Base-by-base conservation (phyloP, 1,139 yeast genomes). In the Protomyces macrosporus region DNA sequence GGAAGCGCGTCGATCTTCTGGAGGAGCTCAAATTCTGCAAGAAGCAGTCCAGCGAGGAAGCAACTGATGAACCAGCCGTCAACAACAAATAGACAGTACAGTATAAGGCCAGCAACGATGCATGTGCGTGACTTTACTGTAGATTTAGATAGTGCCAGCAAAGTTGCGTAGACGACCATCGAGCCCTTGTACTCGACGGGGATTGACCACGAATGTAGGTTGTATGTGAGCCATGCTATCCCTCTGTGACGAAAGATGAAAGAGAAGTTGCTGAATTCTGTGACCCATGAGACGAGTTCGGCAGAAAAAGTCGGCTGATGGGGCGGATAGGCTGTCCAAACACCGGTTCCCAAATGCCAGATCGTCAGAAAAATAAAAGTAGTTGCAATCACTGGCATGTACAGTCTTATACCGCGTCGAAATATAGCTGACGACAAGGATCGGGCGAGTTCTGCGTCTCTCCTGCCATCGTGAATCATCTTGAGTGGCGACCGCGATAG, bases 161-260 rank as follows among this genome's bases (percentile, higher is more conserved):
- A 39, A 10, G 51, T 10, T 12, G 54, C 53, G 40, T 58, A 58
- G 34, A 58, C 45, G 45, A 58, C 62, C 52, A 58, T 10, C 14
- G 62, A 58, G 37, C 62, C 62, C 53, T 50, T 32, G 36, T 51
- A 58, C 30, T 58, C 62, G 16, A 55, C 53, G 4, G 62, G 62
- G 9, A 58, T 58, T 6, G 62, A 58, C 62, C 62, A 58, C 10
- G 62, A 48, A 52, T 58, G 62, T n/a, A 58, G 53, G 33, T 58
- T 58, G 53, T 58, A 58, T 6, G 55, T 40, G 30, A 58, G 45
- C 62, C 62, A 58, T 3, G 62, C 56, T 35, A 51, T 55, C 33
- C 62, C 62, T 12, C 56, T 42, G 5, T 55, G 56, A 3, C 56
- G 39, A 32, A 52, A 58, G 45, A 58, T 52, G 35, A 52, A 58